Conservation (phyloP, 2,329 filamentous ascomycete genomes). For the Penicillium polonicum region DNA sequence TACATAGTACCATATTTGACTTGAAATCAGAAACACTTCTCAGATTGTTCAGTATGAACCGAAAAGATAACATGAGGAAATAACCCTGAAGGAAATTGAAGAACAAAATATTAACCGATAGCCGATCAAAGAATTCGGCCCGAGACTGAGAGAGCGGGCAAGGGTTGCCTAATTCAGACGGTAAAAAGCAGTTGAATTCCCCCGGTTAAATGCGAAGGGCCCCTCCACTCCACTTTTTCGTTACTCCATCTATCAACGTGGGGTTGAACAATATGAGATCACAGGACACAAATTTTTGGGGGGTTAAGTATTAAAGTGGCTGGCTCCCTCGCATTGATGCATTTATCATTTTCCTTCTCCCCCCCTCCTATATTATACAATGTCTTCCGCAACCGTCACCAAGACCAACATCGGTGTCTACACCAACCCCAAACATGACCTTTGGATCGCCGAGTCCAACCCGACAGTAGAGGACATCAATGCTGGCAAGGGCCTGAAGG, state of each 20-base stretch:
- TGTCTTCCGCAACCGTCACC: slow-evolving; percentile 45
- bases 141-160: slow-evolving; percentile 8
- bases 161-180: slow-evolving; percentile 9
- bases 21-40: background rate
- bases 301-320: slow-evolving; percentile 10
- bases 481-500: slow-evolving; percentile 65
- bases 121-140: slow-evolving; percentile 21
- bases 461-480: slow-evolving; percentile 74
- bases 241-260: slow-evolving; percentile 12
- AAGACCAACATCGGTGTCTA: slow-evolving; percentile 95
- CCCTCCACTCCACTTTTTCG: slow-evolving; percentile 23
- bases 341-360: slow-evolving; percentile 8
- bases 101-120: slow-evolving; percentile 18
- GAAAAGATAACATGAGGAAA: background rate
- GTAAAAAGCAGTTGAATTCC: slow-evolving; percentile 12
- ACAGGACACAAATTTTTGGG: background rate
- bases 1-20: background rate
- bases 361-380: slow-evolving; percentile 17
- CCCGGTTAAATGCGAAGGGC: slow-evolving; percentile 23
- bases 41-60: background rate
- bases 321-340: slow-evolving; percentile 13
- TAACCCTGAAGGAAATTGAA: background rate
- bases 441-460: slow-evolving; percentile 80
- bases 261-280: slow-evolving; percentile 7
- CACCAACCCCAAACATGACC: slow-evolving; percentile 87